Conservation (phyloP, 2,329 filamentous ascomycete species). For the Zopfia rhizophila region DNA sequence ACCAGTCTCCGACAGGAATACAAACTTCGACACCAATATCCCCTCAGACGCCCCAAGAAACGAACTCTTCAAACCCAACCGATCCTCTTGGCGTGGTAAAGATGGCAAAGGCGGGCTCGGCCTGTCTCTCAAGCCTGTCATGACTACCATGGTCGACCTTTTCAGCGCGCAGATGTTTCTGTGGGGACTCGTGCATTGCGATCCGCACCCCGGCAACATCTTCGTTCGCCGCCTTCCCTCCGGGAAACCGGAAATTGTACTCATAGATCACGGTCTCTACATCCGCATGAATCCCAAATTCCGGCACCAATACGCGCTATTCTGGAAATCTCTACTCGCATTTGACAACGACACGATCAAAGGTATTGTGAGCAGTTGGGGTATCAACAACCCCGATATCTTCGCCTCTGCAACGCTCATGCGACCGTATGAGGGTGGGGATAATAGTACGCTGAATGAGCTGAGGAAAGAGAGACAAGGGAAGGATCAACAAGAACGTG, state of each 20-base stretch:
- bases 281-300: conserved; percentile 88
- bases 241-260: conserved; percentile 87
- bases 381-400: conserved; percentile 86
- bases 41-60: conserved; percentile 53
- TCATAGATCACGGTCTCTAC: conserved; percentile 97
- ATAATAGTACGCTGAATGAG: conserved; percentile 70
- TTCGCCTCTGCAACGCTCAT: conserved; percentile 92
- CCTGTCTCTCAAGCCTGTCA: conserved; percentile 83
- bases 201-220: conserved; percentile 97
- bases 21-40: conserved; percentile 42
- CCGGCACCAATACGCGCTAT: conserved; percentile 83
- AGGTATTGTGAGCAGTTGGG: conserved; percentile 81
- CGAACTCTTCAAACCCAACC: conserved; percentile 79
- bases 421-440: conserved; percentile 89
- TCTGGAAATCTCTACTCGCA: conserved; percentile 94
- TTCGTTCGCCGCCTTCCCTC: conserved; percentile 87
- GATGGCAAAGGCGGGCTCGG: conserved; percentile 83
- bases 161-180: conserved; percentile 99
- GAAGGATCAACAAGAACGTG: conserved; percentile 65
- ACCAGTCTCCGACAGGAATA: conserved; percentile 42
- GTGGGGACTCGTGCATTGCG: conserved; percentile 94
- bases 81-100: conserved; percentile 79
- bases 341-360: conserved; percentile 87
- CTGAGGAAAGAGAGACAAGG: conserved; percentile 65
- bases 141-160: conserved; percentile 95